phyloP scores from a whole-genome alignment of 2,329 filamentous ascomycete species.

The Trichophaea hybrida region DNA sequence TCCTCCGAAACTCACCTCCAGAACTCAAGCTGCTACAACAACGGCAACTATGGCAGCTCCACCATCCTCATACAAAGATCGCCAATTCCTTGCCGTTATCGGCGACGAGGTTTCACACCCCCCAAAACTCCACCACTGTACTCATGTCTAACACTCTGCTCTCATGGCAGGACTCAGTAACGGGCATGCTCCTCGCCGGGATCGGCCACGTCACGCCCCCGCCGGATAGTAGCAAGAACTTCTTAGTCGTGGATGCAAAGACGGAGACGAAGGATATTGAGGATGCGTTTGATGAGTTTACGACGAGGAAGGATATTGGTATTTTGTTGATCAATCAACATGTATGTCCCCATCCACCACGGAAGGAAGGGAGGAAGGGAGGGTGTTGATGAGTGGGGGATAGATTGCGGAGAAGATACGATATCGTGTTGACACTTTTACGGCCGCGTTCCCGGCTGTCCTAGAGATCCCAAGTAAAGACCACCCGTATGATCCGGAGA shows the following conservation, averaged over 20 bases:
- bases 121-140: background rate
- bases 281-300: constrained; percentile 73
- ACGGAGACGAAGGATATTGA: constrained; percentile 82
- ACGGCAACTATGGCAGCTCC: constrained; percentile 15
- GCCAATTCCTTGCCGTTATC: constrained; percentile 93
- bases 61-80: constrained; percentile 48
- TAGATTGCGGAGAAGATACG: constrained; percentile 91
- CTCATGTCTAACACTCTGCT: background rate
- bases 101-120: constrained; percentile 65
- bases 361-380: constrained; percentile 1
- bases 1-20: constrained; percentile 1
- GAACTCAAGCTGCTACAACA: background rate
- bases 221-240: constrained; percentile 89
- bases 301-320: constrained; percentile 86
- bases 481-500: constrained; percentile 96
- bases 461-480: constrained; percentile 98
- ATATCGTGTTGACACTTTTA: constrained; percentile 77
- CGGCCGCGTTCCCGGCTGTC: constrained; percentile 86
- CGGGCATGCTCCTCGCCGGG: constrained; percentile 83
- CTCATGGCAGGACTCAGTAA: constrained; percentile 67
- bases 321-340: constrained; percentile 97
- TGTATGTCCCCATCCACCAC: constrained; percentile 38
- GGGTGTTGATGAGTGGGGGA: background rate
- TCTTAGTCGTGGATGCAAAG: constrained; percentile 88
- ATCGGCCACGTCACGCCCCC: constrained; percentile 86